Evolutionary conservation across 148 eudicot species (phyloP).

Genomic region (Amaranthus palmeri): DNA sequence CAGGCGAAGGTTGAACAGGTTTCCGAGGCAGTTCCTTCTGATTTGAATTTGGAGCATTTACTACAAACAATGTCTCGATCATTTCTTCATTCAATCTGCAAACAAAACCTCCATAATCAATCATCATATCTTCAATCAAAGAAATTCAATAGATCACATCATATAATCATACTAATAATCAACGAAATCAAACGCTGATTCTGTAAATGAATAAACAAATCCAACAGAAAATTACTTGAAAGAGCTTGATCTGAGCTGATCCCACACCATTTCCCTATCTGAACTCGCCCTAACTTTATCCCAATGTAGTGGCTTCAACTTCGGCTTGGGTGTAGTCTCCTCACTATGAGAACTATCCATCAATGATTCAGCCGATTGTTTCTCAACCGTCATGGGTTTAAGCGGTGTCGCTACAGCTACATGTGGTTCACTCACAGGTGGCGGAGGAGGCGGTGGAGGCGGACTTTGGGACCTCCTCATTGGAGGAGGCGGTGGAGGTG

Average conservation of each 20-base stretch:
- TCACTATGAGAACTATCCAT: constrained; percentile 39
- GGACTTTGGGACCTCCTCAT: constrained; percentile 40
- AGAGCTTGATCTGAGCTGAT: constrained; percentile 89
- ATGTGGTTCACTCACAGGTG: constrained; percentile 7
- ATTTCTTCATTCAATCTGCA: constrained; percentile 92
- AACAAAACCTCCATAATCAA: constrained; percentile 8
- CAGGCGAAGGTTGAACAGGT: constrained; percentile 38
- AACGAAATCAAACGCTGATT: not conserved
- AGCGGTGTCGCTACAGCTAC: constrained; percentile 27
- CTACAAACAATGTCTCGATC: constrained; percentile 89
- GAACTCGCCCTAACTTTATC: constrained; percentile 98
- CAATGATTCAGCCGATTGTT: constrained; percentile 25
- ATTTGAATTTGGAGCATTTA: constrained; percentile 49
- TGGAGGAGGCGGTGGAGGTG: constrained; percentile 36
- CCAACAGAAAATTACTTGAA: constrained; percentile 55
- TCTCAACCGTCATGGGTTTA: constrained; percentile 31
- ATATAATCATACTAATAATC: not conserved
- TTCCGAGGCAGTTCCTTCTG: constrained; percentile 47
- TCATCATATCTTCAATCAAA: not conserved
- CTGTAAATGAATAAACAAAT: not conserved
- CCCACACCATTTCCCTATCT: constrained; percentile 98
- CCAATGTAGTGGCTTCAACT: constrained; percentile 94
- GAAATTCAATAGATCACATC: not conserved
- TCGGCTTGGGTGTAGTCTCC: constrained; percentile 60
- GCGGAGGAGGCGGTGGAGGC: constrained; percentile 22